Percentiles rank a stretch among this genome's conserved stretches.
Conservation (phyloP, 73 alveolate species). For the Vitrella brassicaformis region DNA sequence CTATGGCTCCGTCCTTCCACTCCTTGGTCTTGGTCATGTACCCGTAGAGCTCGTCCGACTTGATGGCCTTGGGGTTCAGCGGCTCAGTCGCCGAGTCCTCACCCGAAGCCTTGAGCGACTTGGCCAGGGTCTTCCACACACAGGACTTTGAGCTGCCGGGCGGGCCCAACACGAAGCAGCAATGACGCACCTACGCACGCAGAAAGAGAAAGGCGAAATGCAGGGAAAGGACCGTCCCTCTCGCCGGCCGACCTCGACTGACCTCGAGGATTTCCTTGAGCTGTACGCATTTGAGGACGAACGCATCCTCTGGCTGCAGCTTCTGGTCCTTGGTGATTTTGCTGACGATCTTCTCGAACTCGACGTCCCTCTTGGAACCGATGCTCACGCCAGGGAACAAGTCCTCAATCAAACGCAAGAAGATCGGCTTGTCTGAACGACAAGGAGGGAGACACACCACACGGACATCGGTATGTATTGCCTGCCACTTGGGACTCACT, state of each 20-base stretch:
- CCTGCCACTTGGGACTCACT: too few relatives aligned
- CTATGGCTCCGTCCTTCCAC: slow-evolving; percentile 98
- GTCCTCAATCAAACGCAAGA: slow-evolving; percentile 91
- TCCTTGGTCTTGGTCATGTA: slow-evolving; percentile 81
- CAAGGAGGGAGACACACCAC: too few relatives aligned
- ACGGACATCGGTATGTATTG: too few relatives aligned
- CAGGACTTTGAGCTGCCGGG: slow-evolving; percentile 98
- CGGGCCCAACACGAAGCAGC: slow-evolving; percentile 97
- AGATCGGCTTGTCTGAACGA: slow-evolving; percentile 54
- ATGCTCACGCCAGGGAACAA: slow-evolving; percentile 95
- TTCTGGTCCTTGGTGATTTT: slow-evolving; percentile 56
- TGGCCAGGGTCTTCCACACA: slow-evolving; percentile 94
- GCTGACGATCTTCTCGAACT: slow-evolving; percentile 54
- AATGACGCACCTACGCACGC: slow-evolving; percentile 82
- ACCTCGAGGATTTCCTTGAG: slow-evolving; percentile 71
- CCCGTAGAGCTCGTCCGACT: slow-evolving; percentile 98
- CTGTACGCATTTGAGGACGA: slow-evolving; percentile 89
- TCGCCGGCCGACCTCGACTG: not conserved
- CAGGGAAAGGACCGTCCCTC: not conserved
- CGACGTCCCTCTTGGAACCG: slow-evolving; percentile 60
- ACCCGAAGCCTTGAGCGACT: slow-evolving; percentile 50
- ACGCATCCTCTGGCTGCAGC: slow-evolving; percentile 86
- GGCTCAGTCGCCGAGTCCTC: slow-evolving; percentile 55
- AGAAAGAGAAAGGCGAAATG: not conserved
- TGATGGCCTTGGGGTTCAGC: slow-evolving; percentile 97